phyloP scores from a whole-genome alignment of 805 yeast genomes.

The Kregervanrija fluxuum region DNA sequence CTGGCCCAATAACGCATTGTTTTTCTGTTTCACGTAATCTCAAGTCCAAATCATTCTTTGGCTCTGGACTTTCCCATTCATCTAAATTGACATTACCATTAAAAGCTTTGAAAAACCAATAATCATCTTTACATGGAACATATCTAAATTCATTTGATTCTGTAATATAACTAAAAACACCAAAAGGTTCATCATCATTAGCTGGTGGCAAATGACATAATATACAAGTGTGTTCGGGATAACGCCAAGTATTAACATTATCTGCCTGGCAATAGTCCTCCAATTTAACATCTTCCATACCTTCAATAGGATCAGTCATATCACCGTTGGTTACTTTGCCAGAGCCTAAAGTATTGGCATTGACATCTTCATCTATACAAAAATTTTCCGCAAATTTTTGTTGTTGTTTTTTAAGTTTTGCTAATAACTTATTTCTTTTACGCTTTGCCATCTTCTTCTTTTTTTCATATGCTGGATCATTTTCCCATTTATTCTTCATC shows the following conservation, averaged over 20 bases:
- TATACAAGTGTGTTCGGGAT: slow-evolving; percentile 70
- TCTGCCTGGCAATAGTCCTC: neutral
- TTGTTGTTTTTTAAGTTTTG: slow-evolving; percentile 76
- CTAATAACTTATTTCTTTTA: slow-evolving; percentile 65
- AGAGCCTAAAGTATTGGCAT: slow-evolving; percentile 35
- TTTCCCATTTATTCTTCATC: slow-evolving; percentile 6
- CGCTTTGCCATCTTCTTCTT: slow-evolving; percentile 66
- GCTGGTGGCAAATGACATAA: slow-evolving; percentile 72
- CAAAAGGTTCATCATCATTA: slow-evolving; percentile 56
- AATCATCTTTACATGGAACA: slow-evolving; percentile 50
- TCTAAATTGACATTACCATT: slow-evolving; percentile 41
- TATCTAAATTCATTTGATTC: slow-evolving; percentile 53
- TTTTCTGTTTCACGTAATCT: slow-evolving; percentile 24
- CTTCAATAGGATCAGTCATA: slow-evolving; percentile 21
- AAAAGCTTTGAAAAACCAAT: slow-evolving; percentile 62
- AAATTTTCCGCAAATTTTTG: slow-evolving; percentile 54
- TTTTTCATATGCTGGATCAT: slow-evolving; percentile 39
- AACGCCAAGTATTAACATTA: slow-evolving; percentile 44
- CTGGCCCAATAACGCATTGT: slow-evolving; percentile 56
- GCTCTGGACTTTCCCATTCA: slow-evolving; percentile 4
- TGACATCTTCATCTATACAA: slow-evolving; percentile 15
- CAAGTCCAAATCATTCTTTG: neutral
- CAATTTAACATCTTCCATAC: slow-evolving; percentile 10
- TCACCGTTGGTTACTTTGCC: slow-evolving; percentile 19
- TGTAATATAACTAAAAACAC: slow-evolving; percentile 58